Base-by-base conservation (phyloP, 2,329 filamentous ascomycete genomes). In the Clonostachys solani region DNA sequence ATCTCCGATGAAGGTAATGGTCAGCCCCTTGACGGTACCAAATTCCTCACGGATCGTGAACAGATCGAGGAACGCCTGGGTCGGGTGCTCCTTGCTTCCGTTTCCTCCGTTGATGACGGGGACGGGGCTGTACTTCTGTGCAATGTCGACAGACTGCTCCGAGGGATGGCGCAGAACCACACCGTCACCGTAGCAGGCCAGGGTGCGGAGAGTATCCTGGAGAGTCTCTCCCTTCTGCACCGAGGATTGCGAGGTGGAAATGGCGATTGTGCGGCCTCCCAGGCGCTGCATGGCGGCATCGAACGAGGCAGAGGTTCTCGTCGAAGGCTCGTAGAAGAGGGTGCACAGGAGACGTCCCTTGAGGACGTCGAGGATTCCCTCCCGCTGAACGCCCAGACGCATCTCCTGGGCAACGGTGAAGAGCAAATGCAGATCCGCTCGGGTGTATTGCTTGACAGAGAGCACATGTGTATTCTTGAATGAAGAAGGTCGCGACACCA, bases 41-140 rank as follows among this genome's bases (percentile, higher is more conserved):
- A 97, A 79, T 69, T 99, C 94, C 70, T 99, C 94, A 56, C 94
- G 89, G 62, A 99, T 99, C 47, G 94, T 97, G 76, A 96, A 99
- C 49, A 99, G 85, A 61, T 99, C 94, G 18, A 99, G 77, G 79
- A 99, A 94, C 1, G 94, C 94, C 71, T 99, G 94, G 0, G 94
- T 99, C 1, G 94, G 94, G 71, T 99, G 94, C 73, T 99, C 94
- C 59, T 89, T 85, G 69, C 87, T 91, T 53, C 94, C 94, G 65
- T 99, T 99, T 44, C 94, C 94, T 54, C 91, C 94, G 64, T 99
- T 99, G 77, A 99, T 92, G 61, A 99, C 84, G 2, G 94, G 94
- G 1, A 96, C 89, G 15, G 86, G 84, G 40, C 89, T 91, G 73
- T 86, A 95, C 64, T 92, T 92, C 59, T 87, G 85, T 1, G 92